Percentiles rank a stretch among this genome's conserved stretches.
These are phyloP conservation scores for Maudiozyma turicensis DNA, from an alignment of 805 yeast genomes.

Conservation along the genomic window DNA sequence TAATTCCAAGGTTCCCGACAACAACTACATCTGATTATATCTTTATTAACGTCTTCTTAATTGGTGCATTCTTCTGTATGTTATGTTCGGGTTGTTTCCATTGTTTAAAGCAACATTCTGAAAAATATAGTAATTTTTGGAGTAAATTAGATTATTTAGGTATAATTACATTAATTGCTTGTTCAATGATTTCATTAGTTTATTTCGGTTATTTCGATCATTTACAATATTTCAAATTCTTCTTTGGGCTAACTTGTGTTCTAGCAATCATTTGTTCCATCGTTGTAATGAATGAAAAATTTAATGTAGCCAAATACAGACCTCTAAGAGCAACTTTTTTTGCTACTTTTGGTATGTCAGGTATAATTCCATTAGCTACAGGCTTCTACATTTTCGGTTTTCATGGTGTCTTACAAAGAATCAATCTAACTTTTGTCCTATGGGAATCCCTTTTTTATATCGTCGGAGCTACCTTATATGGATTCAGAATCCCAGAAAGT, in stretches of 20 bases:
- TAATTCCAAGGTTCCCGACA: conserved; percentile 28
- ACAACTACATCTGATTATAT: conserved; percentile 37
- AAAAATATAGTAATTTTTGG: conserved; percentile 42
- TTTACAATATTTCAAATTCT: conserved; percentile 19
- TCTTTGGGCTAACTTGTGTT: conserved; percentile 34
- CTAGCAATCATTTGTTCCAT: conserved; percentile 55
- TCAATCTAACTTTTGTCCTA: conserved; percentile 51
- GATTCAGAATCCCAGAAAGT: conserved; percentile 66
- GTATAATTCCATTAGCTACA: conserved; percentile 55
- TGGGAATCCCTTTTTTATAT: conserved; percentile 68
- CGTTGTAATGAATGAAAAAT: conserved; percentile 55
- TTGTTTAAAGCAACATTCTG: conserved; percentile 57
- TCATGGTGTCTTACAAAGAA: conserved; percentile 39
- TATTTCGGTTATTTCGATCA: conserved; percentile 38
- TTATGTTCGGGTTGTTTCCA: conserved; percentile 60
- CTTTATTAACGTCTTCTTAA: conserved; percentile 43
- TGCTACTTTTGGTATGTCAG: conserved; percentile 67
- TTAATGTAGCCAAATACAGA: conserved; percentile 58
- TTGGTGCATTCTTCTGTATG: conserved; percentile 52
- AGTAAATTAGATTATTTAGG: conserved; percentile 72
- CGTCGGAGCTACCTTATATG: conserved; percentile 70
- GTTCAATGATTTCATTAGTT: conserved; percentile 46
- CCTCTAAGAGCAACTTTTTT: conserved; percentile 71
- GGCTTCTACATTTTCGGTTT: conserved; percentile 46
- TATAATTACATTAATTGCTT: conserved; percentile 55